Evolutionary conservation across 2,329 filamentous ascomycete species (phyloP), one percentile per base, ranked within the genome.

Genomic region (Penicillium expansum): DNA sequence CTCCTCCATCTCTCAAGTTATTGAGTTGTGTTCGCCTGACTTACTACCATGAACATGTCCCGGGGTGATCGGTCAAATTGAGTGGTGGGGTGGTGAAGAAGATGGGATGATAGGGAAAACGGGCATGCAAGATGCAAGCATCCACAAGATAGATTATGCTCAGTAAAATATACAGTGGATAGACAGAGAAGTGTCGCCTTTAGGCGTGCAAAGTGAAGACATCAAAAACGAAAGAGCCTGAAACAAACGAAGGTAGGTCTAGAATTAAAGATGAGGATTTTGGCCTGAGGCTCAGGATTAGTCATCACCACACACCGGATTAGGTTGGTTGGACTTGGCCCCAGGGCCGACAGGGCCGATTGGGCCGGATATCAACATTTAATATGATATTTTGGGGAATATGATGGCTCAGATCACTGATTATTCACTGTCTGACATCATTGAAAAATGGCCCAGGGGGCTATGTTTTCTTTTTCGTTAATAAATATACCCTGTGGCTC

Each of bases 1-100:
- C 55, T 72, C 68, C 57, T 73, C 70, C 71, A 73, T 73, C 57
- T 64, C 67, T 61, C 59, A 24, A 22, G 14, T 44, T 57, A 37
- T 43, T 47, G 29, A 30, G 35, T 35, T 3, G 8, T 32, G 8
- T 37, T 6, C 7, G 43, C 38, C 38, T 16, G 29, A 8, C 11
- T 35, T 48, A 56, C 47, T 48, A 62, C 68, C 69, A 70, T 71
- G 59, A 18, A 59, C 59, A 33, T 32, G 35, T 47, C 22, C 44
- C 13, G 14, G 13, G 6, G 33, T 8, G 47, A 39, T 53, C 14
- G 41, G 30, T 39, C 50, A 30, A 48, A 32, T 48, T 49, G 44
- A 49, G 43, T 42, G 24, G 32, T 20, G 27, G 29, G 18, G 20
- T 16, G n/a, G 45, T 43, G 37, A 22, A 24, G 45, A 56, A 48